Percentiles rank a stretch among this genome's conserved stretches.
These are phyloP conservation scores for Leccinum variicolor DNA, from an alignment of 768 basidiomycete genomes.

Conservation along the genomic window DNA sequence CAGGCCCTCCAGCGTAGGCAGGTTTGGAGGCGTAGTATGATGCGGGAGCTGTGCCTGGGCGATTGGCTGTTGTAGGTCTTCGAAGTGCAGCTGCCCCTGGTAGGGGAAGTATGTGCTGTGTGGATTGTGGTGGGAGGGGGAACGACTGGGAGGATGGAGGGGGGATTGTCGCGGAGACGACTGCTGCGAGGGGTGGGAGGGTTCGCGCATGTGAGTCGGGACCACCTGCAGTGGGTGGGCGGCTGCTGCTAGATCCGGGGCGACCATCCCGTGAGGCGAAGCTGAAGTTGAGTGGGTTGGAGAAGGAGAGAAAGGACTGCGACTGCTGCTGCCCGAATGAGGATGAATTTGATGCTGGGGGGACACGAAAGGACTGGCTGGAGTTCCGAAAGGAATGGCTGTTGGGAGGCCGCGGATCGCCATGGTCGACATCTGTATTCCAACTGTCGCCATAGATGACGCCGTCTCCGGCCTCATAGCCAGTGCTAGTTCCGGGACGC, in stretches of 20 bases:
- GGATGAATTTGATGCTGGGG: slow-evolving; percentile 41
- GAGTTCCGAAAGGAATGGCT: slow-evolving; percentile 76
- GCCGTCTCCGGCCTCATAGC: slow-evolving; percentile 55
- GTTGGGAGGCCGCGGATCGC: slow-evolving; percentile 36
- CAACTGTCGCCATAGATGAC: slow-evolving; percentile 34
- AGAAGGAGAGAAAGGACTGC: slow-evolving; percentile 71
- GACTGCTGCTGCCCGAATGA: slow-evolving; percentile 42
- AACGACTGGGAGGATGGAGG: slow-evolving; percentile 38
- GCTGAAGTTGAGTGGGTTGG: slow-evolving; percentile 45
- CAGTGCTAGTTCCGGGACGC: slow-evolving; percentile 71
- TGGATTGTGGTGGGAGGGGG: slow-evolving; percentile 40
- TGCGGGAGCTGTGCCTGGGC: slow-evolving; percentile 71
- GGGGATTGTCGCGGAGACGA: slow-evolving; percentile 72
- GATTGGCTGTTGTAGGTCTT: slow-evolving; percentile 57
- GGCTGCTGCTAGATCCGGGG: slow-evolving; percentile 47
- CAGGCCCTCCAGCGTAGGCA: slow-evolving; percentile 48
- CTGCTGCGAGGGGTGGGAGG: slow-evolving; percentile 71
- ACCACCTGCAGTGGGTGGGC: slow-evolving; percentile 53
- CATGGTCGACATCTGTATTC: slow-evolving; percentile 37
- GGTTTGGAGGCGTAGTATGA: slow-evolving; percentile 51
- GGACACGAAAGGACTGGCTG: slow-evolving; percentile 80
- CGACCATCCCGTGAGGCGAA: slow-evolving; percentile 40
- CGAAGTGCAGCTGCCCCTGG: slow-evolving; percentile 51
- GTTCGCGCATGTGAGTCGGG: slow-evolving; percentile 43
- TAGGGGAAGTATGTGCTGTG: slow-evolving; percentile 54